A percentile compares a stretch with the other conserved stretches of the same genome.
Evolutionary conservation across 1,284 basidiomycete species (phyloP).

Genomic region (Moniliella sp.): DNA sequence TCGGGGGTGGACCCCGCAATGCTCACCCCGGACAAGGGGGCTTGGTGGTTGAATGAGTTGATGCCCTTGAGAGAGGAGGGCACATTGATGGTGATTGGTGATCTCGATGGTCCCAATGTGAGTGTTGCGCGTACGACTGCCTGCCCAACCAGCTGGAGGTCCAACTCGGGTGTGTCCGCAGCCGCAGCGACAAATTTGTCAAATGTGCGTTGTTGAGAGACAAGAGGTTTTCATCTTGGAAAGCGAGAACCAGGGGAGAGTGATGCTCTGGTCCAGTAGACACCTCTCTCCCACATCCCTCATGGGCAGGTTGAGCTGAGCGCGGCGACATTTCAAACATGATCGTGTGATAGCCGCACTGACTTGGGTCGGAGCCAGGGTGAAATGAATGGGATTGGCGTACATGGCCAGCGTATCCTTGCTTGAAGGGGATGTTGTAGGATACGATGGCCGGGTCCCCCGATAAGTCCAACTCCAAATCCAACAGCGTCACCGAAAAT

Average conservation of each 20-base stretch:
- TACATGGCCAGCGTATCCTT: slow-evolving; percentile 46
- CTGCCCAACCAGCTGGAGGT: slow-evolving; percentile 42
- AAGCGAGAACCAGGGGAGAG: slow-evolving; percentile 39
- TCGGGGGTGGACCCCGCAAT: slow-evolving; percentile 13
- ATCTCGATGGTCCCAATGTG: slow-evolving; percentile 50
- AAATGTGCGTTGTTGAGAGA: slow-evolving; percentile 44
- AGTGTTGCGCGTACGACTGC: slow-evolving; percentile 46
- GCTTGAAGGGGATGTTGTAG: slow-evolving; percentile 25
- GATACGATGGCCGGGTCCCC: no score
- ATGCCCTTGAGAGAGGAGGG: slow-evolving; percentile 42
- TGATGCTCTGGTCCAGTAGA: slow-evolving; percentile 47
- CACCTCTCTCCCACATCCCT: slow-evolving; percentile 38
- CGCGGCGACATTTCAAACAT: slow-evolving; percentile 41
- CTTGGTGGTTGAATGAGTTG: slow-evolving; percentile 37
- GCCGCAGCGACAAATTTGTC: slow-evolving; percentile 44
- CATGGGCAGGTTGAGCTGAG: slow-evolving; percentile 43
- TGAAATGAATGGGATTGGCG: slow-evolving; percentile 57
- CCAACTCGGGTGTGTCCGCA: slow-evolving; percentile 39
- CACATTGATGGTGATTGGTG: slow-evolving; percentile 46
- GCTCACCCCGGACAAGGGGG: slow-evolving; percentile 39
- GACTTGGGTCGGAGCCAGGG: slow-evolving; percentile 45
- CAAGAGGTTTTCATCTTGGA: slow-evolving; percentile 39
- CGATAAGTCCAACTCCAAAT: no score
- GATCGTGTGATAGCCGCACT: slow-evolving; percentile 43
- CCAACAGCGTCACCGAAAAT: slow-evolving; percentile 48